Evolutionary conservation across 2,329 filamentous ascomycete species (phyloP), one percentile per base, ranked within the genome.

Genomic region (Chalaropsis ovoidea): DNA sequence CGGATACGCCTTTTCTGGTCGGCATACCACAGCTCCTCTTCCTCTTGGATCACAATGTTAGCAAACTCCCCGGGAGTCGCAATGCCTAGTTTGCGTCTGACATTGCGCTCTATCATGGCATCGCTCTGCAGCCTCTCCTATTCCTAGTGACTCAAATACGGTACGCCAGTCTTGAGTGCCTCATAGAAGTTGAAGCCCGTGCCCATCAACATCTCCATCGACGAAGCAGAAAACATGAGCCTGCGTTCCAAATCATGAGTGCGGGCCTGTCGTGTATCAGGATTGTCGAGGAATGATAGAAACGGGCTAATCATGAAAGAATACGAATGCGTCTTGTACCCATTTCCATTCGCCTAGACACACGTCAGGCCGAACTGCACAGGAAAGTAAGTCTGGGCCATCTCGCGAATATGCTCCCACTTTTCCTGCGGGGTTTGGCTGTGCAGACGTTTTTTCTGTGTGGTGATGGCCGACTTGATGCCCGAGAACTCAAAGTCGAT

Each of bases 401-500:
- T 73, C 8, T 69, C 68, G 52, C 69, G 74, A 49, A 71, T 70
- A 8, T 68, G 58, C 2, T 69, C 58, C 62, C 77, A 78, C 3
- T 63, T 65, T 1, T 72, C 61, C 10, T 71, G 65, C 1, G 70
- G 19, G 0, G 47, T 49, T 22, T 22, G 47, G 5, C 17, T 24
- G n/a, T n/a, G n/a, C n/a, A n/a, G n/a, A n/a, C n/a, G n/a, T n/a
- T n/a, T n/a, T n/a, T 6, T 68, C 62, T n/a, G 62, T 7, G 15
- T 68, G 45, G 27, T 19, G n/a, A 31, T 41, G 11, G 43, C 3
- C n/a, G 27, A 39, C 22, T 52, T 19, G 24, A 76, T 72, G 4
- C 76, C 76, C 1, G 71, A 73, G 74, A 77, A 77, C 69, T 77
- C 75, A 45, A 77, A 61, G 61, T 77, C 75, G 3, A 78, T 69